Evolutionary conservation across 305 asterid species (phyloP).

Genomic region (Solanum hybrid): DNA sequence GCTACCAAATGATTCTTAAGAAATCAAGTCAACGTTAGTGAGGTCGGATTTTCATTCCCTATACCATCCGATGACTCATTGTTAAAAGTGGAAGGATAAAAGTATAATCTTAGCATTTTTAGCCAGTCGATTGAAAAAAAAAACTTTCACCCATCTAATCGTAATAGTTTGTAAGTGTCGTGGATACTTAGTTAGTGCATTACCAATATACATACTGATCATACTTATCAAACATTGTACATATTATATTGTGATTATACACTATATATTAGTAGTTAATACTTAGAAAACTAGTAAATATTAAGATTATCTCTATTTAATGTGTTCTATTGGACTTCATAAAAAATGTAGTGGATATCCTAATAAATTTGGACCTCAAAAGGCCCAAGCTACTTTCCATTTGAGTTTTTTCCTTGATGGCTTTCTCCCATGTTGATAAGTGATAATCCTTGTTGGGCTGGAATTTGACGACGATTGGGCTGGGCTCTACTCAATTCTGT

Average conservation of each 20-base stretch:
- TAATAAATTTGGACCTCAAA: not conserved
- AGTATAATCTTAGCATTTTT: not conserved
- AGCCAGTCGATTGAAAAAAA: not conserved
- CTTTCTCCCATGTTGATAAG: not conserved
- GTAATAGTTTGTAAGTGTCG: not conserved
- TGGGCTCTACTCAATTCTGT: not conserved
- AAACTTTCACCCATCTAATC: not conserved
- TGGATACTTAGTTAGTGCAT: not conserved
- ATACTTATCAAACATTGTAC: not conserved
- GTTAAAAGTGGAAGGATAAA: not conserved
- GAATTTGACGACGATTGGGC: not conserved
- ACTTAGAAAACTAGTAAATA: not conserved
- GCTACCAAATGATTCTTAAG: not conserved
- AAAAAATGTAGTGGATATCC: not conserved
- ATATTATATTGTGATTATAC: not conserved
- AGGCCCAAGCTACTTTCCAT: not conserved
- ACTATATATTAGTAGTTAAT: not conserved
- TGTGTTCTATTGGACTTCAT: not conserved
- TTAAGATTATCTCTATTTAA: not conserved
- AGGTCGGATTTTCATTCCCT: not conserved
- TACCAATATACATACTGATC: not conserved
- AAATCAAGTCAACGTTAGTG: not conserved
- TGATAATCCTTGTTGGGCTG: not conserved
- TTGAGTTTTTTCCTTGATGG: not conserved
- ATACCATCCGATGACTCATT: not conserved